Evolutionary conservation across 495 filamentous ascomycete species (phyloP).

Genomic region (Tetracladium marchalianum): DNA sequence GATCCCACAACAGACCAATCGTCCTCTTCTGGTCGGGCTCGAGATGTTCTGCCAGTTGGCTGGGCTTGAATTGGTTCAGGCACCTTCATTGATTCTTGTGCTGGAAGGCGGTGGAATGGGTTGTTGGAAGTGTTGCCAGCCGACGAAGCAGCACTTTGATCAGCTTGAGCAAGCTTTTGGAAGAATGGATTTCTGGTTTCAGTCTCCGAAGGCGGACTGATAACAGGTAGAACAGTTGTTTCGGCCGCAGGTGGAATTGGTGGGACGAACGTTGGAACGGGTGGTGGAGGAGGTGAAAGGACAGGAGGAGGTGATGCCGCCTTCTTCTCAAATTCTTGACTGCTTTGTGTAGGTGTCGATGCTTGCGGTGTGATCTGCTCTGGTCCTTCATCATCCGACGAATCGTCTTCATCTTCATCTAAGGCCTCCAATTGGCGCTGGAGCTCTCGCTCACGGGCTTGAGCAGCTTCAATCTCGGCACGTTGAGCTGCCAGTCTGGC

Average conservation of each 20-base stretch:
- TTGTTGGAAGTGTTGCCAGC: slow-evolving; percentile 59
- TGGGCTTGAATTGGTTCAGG: slow-evolving; percentile 15
- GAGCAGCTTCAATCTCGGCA: slow-evolving; percentile 85
- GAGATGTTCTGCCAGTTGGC: slow-evolving; percentile 35
- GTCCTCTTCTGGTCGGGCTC: slow-evolving; percentile 64
- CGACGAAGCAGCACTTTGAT: slow-evolving; percentile 18
- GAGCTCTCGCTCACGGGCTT: slow-evolving; percentile 78
- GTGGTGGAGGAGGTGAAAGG: slow-evolving; percentile 30
- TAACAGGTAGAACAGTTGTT: slow-evolving; percentile 5
- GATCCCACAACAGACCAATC: slow-evolving; percentile 81
- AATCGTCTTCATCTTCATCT: slow-evolving; percentile 53
- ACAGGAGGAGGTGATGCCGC: slow-evolving; percentile 35
- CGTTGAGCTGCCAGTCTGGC: slow-evolving; percentile 72
- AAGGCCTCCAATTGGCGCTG: slow-evolving; percentile 79
- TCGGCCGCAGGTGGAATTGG: slow-evolving; percentile 28
- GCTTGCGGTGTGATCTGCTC: slow-evolving; percentile 73
- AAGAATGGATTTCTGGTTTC: slow-evolving; percentile 66
- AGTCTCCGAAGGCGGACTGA: slow-evolving; percentile 24
- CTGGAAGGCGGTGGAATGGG: slow-evolving; percentile 86
- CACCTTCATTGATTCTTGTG: slow-evolving; percentile 25
- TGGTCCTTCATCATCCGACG: slow-evolving; percentile 77
- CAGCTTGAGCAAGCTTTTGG: slow-evolving; percentile 50
- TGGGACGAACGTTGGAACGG: slow-evolving; percentile 30
- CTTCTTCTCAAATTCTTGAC: slow-evolving; percentile 42
- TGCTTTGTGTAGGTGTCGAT: slow-evolving; percentile 62